phyloP scores from a whole-genome alignment of 345 rosid species.

The Aquilaria malaccensis region DNA sequence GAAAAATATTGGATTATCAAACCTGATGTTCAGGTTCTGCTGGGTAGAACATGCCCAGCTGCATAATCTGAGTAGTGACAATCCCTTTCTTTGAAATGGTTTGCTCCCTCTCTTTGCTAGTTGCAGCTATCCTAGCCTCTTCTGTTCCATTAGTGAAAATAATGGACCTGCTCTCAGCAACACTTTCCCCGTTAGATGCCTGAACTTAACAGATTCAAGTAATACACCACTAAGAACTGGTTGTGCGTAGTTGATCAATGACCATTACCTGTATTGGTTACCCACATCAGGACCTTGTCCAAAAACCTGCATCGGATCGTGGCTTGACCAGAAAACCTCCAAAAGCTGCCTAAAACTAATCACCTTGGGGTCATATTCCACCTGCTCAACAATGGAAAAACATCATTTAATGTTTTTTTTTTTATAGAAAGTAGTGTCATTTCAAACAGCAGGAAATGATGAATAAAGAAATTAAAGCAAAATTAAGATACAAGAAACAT shows the following conservation, averaged over 20 bases:
- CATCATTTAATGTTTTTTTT: too few relatives aligned
- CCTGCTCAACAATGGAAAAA: constrained; percentile 30
- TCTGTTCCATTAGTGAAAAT: constrained; percentile 82
- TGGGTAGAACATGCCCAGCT: constrained; percentile 50
- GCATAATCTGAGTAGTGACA: constrained; percentile 83
- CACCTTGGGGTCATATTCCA: constrained; percentile 74
- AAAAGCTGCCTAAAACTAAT: constrained; percentile 60
- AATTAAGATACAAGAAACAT: background rate
- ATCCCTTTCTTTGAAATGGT: constrained; percentile 56
- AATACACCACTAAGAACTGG: too few relatives aligned
- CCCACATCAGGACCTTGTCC: constrained; percentile 99
- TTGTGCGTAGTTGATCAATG: background rate
- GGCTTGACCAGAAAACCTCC: constrained; percentile 89
- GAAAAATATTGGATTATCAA: background rate
- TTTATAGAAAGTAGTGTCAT: background rate
- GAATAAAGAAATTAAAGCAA: background rate
- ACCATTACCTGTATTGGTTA: constrained; percentile 66
- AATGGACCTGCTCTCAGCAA: constrained; percentile 45
- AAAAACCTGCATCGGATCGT: constrained; percentile 86
- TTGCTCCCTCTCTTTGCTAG: constrained; percentile 84
- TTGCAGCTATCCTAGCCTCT: constrained; percentile 64
- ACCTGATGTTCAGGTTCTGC: constrained; percentile 99
- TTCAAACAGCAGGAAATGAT: background rate
- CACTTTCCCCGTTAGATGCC: background rate
- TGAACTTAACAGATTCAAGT: background rate